Conservation (phyloP, 1,284 basidiomycete genomes). For the Rhodotorula glutinis region DNA sequence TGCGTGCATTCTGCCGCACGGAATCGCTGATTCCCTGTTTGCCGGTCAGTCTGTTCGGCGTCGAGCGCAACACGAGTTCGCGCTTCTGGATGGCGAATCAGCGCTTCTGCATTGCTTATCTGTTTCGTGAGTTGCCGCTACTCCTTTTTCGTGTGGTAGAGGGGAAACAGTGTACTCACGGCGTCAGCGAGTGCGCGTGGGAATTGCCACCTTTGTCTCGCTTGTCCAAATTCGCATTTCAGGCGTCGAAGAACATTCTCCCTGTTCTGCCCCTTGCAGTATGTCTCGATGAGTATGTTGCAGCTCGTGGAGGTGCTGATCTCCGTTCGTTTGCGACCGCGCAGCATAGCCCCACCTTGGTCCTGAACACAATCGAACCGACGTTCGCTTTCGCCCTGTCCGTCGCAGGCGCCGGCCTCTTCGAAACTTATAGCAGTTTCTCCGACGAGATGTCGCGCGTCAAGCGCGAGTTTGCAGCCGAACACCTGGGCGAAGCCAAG, state of each 20-base stretch:
- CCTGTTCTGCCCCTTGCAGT: constrained; percentile 2
- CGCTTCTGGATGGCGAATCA: constrained; percentile 9
- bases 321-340: neutral
- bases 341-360: constrained; percentile 2
- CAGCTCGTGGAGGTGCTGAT: too few relatives aligned
- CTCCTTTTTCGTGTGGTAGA: too few relatives aligned
- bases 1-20: neutral
- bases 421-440: neutral
- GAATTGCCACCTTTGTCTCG: constrained; percentile 8
- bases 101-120: constrained; percentile 10
- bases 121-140: neutral
- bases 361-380: neutral
- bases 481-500: neutral
- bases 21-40: too few relatives aligned
- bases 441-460: constrained; percentile 1
- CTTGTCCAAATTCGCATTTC: constrained; percentile 4
- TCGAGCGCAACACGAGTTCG: neutral
- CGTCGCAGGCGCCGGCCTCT: constrained; percentile 13
- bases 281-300: too few relatives aligned
- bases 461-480: constrained; percentile 12
- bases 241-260: neutral
- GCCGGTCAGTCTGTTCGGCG: neutral
- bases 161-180: neutral
- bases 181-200: neutral
- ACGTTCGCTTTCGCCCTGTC: constrained; percentile 9